These are phyloP conservation scores for Platanthera zijinensis DNA, from an alignment of 106 monocot genomes.

Conservation along the genomic window DNA sequence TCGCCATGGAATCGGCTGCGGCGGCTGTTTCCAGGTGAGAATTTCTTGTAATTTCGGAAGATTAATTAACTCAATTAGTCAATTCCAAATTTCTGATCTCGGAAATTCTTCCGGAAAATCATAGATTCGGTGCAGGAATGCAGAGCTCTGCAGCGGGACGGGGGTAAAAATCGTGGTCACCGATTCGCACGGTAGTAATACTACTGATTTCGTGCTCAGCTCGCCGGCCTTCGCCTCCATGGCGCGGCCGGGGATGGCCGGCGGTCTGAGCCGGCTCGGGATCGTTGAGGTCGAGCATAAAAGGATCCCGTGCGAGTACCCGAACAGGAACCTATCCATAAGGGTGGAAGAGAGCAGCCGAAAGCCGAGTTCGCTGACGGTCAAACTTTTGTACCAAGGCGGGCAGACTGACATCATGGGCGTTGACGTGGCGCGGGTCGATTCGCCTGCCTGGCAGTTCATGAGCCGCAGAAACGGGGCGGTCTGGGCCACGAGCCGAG, in stretches of 20 bases:
- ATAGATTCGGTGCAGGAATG: constrained; percentile 69
- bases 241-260: constrained; percentile 38
- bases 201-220: constrained; percentile 56
- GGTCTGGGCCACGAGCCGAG: constrained; percentile 50
- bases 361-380: constrained; percentile 35
- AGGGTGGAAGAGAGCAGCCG: constrained; percentile 65
- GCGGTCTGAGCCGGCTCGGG: constrained; percentile 18
- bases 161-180: constrained; percentile 66
- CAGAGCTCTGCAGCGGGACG: constrained; percentile 29
- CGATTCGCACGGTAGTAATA: constrained; percentile 44
- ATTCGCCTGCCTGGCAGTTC: constrained; percentile 50
- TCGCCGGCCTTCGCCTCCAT: constrained; percentile 44
- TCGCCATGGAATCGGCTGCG: constrained; percentile 65
- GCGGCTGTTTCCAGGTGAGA: constrained; percentile 63
- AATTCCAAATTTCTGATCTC: neutral
- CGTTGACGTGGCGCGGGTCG: constrained; percentile 43
- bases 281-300: constrained; percentile 59
- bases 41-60: neutral
- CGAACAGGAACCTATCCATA: constrained; percentile 45
- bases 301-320: constrained; percentile 71
- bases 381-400: constrained; percentile 76
- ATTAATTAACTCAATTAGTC: too few relatives aligned
- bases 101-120: neutral
- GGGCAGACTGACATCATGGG: constrained; percentile 78
- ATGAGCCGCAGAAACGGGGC: constrained; percentile 49